Evolutionary conservation across 164 flowering plant genomes (phyloP), one percentile per base, ranked within the genome.

Genomic region (Cinnamomum micranthum): DNA sequence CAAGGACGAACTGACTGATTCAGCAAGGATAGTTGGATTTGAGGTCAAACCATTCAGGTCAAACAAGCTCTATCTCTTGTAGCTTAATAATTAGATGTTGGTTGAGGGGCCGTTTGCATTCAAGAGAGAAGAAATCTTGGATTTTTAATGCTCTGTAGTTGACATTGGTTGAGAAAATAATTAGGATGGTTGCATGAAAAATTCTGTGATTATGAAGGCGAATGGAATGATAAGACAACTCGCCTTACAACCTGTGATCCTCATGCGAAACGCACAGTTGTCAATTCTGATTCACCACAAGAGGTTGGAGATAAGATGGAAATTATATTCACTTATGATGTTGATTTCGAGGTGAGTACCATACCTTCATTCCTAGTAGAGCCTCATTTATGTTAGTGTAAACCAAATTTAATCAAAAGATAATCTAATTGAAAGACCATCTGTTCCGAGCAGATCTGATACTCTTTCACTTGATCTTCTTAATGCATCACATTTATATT

Each of bases 31-130:
- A 70, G 98, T 95, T 2, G 99, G 99, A 24, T 95, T 95, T 84
- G 99, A 95, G 81, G 97, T 93, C 80, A 87, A 85, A 79, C 97
- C 99, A 79, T 90, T 82, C 88, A 93, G 98, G 98, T 95, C 14
- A 73, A 33, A 59, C 60, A 22, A 50, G n/a, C 76, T 50, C 13
- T n/a, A 50, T 51, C 69, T 60, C 2, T 72, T 33, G 63, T 58
- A 52, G 19, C 15, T 6, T 24, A 24, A 31, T 6, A 50, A 33
- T 19, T n/a, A 51, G 19, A 24, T 68, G 22, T 7, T 3, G 31
- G 20, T 14, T 69, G 60, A 20, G n/a, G 60, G 2, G n/a, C 60
- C 2, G 20, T 9, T 41, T 41, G 47, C 47, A 41, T 41, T 41
- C 47, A 14, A 20, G 60, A 20, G 6, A 55, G 47, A 55, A 6